phyloP scores from a whole-genome alignment of 2,329 filamentous ascomycete genomes.

The Trichoderma sp. region DNA sequence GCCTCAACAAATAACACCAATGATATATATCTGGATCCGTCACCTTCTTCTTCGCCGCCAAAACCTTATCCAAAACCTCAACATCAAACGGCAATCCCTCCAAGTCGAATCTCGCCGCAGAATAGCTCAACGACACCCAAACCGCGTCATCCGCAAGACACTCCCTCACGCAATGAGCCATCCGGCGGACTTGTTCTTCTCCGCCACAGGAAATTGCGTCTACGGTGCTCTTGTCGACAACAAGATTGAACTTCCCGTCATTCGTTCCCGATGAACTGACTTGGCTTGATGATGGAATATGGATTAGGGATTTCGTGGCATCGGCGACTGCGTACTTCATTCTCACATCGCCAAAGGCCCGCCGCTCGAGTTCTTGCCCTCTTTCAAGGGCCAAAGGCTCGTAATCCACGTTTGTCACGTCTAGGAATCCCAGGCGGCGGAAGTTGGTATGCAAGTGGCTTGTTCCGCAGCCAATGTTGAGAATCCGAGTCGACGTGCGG shows the following conservation, averaged over 20 bases:
- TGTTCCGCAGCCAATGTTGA: constrained; percentile 54
- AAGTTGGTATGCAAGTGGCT: constrained; percentile 54
- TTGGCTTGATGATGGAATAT: background rate
- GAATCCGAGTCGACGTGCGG: constrained; percentile 40
- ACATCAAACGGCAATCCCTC: constrained; percentile 46
- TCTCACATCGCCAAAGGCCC: constrained; percentile 48
- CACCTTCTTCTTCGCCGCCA: constrained; percentile 44
- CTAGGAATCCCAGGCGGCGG: constrained; percentile 45
- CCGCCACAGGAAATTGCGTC: constrained; percentile 54
- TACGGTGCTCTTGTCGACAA: constrained; percentile 54
- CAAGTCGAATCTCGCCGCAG: constrained; percentile 45
- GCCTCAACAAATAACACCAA: constrained; percentile 49
- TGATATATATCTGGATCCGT: constrained; percentile 52
- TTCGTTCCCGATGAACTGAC: background rate
- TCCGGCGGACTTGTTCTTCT: constrained; percentile 41
- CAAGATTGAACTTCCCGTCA: constrained; percentile 43
- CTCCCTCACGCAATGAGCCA: constrained; percentile 43
- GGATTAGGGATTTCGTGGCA: constrained; percentile 47
- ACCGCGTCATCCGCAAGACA: constrained; percentile 42
- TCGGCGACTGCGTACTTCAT: constrained; percentile 51
- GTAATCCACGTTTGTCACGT: constrained; percentile 54
- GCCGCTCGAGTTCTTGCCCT: constrained; percentile 45
- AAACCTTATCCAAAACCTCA: constrained; percentile 47
- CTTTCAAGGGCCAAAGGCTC: constrained; percentile 51
- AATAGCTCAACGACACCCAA: constrained; percentile 55